Evolutionary conservation across 345 rosid species (phyloP).

Genomic region (Gossypium arboreum): DNA sequence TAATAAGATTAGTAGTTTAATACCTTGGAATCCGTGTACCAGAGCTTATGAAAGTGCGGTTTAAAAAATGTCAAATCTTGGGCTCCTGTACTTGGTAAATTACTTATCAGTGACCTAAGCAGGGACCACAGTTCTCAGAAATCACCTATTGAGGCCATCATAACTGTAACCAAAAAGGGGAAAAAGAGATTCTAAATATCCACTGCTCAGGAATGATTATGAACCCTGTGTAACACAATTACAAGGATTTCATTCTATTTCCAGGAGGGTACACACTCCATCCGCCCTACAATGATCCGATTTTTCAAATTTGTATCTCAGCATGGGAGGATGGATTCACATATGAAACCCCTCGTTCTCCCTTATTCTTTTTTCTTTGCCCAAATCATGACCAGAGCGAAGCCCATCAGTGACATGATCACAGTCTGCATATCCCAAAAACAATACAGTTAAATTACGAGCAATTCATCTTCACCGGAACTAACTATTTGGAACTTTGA

Average conservation of each 20-base stretch:
- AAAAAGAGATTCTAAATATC: not conserved
- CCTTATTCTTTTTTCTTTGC: constrained; percentile 38
- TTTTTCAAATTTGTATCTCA: not conserved
- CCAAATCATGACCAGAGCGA: constrained; percentile 82
- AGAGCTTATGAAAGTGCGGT: too few species aligned
- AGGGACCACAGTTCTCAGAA: not conserved
- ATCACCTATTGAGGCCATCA: not conserved
- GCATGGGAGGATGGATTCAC: not conserved
- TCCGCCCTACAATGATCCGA: not conserved
- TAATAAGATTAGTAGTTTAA: too few species aligned
- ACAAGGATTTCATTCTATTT: not conserved
- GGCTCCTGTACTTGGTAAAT: not conserved
- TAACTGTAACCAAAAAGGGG: not conserved
- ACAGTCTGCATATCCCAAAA: constrained; percentile 66
- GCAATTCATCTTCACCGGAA: not conserved
- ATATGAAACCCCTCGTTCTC: not conserved
- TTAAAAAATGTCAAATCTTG: not conserved
- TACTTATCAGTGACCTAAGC: not conserved
- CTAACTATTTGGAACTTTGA: not conserved
- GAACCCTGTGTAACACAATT: not conserved
- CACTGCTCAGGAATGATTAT: not conserved
- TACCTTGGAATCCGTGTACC: too few species aligned
- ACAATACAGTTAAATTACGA: not conserved
- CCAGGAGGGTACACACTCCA: not conserved
- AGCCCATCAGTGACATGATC: constrained; percentile 95